Evolutionary conservation across 169 alveolate genomes (phyloP).

Genomic region (Cystoisospora suis): DNA sequence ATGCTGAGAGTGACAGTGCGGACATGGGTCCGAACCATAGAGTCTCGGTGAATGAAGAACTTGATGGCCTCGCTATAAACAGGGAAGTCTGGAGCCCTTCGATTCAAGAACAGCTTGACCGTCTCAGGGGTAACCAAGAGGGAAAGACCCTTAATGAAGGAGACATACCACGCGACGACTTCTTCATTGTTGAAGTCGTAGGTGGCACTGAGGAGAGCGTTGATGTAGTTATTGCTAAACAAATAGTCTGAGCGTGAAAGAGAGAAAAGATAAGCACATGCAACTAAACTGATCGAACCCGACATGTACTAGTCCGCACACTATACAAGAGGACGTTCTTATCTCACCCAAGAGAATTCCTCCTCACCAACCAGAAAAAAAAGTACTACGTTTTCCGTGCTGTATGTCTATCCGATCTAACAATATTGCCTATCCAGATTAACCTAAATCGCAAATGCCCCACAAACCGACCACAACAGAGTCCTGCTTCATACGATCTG

Average conservation of each 20-base stretch:
- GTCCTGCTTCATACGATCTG: too few relatives aligned
- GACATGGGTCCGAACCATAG: constrained; percentile 66
- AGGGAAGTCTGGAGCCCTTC: constrained; percentile 60
- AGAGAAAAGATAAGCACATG: neutral
- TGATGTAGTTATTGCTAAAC: constrained; percentile 64
- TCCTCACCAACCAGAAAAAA: neutral
- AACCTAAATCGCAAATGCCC: too few relatives aligned
- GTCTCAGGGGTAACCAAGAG: constrained; percentile 54
- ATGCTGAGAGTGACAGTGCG: constrained; percentile 61
- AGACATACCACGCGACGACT: constrained; percentile 60
- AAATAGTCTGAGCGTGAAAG: constrained; percentile 43
- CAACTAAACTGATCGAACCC: neutral
- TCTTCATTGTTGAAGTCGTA: constrained; percentile 65
- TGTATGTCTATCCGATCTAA: neutral
- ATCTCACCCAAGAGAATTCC: neutral
- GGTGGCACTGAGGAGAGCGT: constrained; percentile 36
- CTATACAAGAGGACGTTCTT: neutral
- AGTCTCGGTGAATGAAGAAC: constrained; percentile 61
- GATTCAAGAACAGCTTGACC: constrained; percentile 57
- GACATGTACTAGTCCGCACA: too few relatives aligned
- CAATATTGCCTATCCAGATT: neutral
- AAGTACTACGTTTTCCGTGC: neutral
- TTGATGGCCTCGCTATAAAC: constrained; percentile 59
- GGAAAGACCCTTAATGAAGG: constrained; percentile 64
- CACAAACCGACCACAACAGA: too few relatives aligned